Evolutionary conservation across 768 basidiomycete species (phyloP), one percentile per base, ranked within the genome.

Genomic region (Russula virescens): DNA sequence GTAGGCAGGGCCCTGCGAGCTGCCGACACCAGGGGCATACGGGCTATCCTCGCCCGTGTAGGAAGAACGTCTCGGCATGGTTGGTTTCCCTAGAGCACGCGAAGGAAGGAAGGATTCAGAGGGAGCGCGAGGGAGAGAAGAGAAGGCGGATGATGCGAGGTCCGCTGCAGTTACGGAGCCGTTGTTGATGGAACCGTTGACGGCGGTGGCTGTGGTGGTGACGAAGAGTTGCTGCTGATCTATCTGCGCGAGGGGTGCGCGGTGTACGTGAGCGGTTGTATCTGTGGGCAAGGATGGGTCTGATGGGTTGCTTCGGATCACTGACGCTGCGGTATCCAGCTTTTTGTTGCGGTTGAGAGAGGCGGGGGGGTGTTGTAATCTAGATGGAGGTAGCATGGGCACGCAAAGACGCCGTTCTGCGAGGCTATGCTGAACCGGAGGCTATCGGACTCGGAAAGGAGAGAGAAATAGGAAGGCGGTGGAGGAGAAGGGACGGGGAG

Each of bases 241-340:
- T 49, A 67, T 62, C 50, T 66, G 66, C 13, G 66, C 64, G 19
- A 67, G 64, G 28, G 66, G 66, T 26, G 64, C 60, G 18, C 66
- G 66, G 42, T 62, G 60, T 26, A 56, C 50, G 43, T 52, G 64
- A 10, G 52, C 35, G 35, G 66, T 38, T n/a, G 66, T 50, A 34
- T 67, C 66, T 19, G 25, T 5, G 46, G 58, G 34, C 35, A 60
- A 49, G 3, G 66, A 54, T 40, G 66, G 51, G 43, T 66, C 64
- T 31, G 60, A 59, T 34, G 64, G 48, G 19, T 49, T 45, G 42
- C 34, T 55, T 18, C 50, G 57, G 43, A 51, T 18, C 38, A 40
- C 56, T 48, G 60, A 48, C 28, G 28, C 21, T 9, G 62, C 28
- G 35, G 55, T 47, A 53, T 66, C 55, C 26, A 64, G 40, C 40